phyloP scores from a whole-genome alignment of 805 yeast genomes.

The Wickerhamiella shivajii region DNA sequence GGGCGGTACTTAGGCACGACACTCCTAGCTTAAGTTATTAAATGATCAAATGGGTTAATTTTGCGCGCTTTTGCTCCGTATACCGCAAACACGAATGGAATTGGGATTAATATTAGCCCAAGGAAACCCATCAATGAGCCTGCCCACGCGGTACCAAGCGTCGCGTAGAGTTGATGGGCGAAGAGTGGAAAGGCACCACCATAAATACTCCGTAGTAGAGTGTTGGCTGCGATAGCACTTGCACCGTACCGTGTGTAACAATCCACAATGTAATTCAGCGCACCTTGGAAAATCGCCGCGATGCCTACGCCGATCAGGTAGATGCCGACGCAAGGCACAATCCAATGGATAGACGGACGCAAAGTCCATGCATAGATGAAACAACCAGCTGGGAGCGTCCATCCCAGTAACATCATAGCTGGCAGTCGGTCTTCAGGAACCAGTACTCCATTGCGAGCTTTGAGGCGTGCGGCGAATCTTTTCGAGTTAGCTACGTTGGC shows the following conservation, averaged over 20 bases:
- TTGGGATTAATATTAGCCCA: constrained; percentile 29
- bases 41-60: constrained; percentile 14
- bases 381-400: constrained; percentile 38
- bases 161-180: constrained; percentile 42
- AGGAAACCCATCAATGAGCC: constrained; percentile 35
- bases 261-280: constrained; percentile 48
- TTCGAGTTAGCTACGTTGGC: constrained; percentile 19
- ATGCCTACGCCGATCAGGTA: constrained; percentile 38
- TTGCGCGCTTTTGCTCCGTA: constrained; percentile 28
- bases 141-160: constrained; percentile 39
- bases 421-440: constrained; percentile 46
- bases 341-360: constrained; percentile 32
- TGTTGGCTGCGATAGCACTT: constrained; percentile 49
- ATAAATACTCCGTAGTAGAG: constrained; percentile 39
- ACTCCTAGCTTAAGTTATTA: background rate
- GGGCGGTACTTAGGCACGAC: no score
- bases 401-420: constrained; percentile 35
- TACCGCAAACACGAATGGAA: constrained; percentile 38
- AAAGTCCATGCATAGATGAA: constrained; percentile 55
- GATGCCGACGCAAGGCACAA: constrained; percentile 43
- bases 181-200: constrained; percentile 54
- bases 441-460: background rate
- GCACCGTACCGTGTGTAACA: constrained; percentile 46
- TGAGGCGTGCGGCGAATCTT: constrained; percentile 17
- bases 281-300: constrained; percentile 44